Evolutionary conservation across 2,329 filamentous ascomycete species (phyloP).

Genomic region (Aspergillus sp.): DNA sequence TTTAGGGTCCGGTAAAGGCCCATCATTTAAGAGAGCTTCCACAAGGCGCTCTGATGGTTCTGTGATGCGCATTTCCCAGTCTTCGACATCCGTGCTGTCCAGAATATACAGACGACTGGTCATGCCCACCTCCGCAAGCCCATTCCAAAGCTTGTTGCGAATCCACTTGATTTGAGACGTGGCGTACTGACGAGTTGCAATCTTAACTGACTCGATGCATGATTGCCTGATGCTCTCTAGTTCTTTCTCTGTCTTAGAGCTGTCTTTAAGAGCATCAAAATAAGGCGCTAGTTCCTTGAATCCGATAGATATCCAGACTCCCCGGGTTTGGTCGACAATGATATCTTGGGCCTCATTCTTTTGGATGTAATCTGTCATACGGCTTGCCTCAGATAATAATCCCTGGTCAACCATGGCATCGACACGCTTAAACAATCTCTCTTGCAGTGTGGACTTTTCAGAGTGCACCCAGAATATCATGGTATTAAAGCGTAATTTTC

Average conservation of each 20-base stretch:
- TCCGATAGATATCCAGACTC: conserved; percentile 96
- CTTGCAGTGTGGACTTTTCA: conserved; percentile 64
- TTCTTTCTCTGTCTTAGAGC: conserved; percentile 31
- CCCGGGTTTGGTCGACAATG: conserved; percentile 69
- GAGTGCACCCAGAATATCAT: conserved; percentile 88
- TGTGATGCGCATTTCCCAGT: conserved; percentile 65
- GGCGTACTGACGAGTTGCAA: conserved; percentile 83
- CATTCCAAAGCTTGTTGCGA: conserved; percentile 72
- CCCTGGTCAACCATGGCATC: conserved; percentile 76
- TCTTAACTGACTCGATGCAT: conserved; percentile 74
- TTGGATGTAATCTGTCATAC: conserved; percentile 51
- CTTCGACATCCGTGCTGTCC: conserved; percentile 69
- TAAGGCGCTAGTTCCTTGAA: conserved; percentile 88
- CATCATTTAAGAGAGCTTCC: conserved; percentile 60
- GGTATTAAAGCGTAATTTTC: conserved; percentile 54
- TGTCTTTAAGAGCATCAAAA: conserved; percentile 48
- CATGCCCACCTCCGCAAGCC: conserved; percentile 57
- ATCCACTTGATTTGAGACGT: conserved; percentile 86
- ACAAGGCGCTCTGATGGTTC: conserved; percentile 64
- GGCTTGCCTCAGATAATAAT: conserved; percentile 61
- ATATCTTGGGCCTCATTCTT: conserved; percentile 49
- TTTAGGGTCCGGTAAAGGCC: conserved; percentile 54
- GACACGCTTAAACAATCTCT: conserved; percentile 73
- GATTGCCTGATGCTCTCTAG: conserved; percentile 57
- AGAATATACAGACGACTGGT: conserved; percentile 69